Conservation (phyloP, 257 asterid species). For the Coffea canephora region DNA sequence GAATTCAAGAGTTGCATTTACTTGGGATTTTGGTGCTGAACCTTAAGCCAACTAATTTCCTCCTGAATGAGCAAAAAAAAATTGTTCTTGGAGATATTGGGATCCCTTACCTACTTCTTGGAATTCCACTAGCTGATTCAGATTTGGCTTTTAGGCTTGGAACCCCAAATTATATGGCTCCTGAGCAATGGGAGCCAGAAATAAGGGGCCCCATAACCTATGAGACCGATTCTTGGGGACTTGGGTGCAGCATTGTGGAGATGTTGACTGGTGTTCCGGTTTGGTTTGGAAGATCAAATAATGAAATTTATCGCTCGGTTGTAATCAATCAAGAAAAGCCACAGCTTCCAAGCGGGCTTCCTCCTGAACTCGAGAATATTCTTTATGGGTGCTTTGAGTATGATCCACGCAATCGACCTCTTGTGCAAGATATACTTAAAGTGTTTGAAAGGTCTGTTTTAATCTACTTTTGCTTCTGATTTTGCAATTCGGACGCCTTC, state of each 20-base stretch:
- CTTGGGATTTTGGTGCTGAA: slow-evolving; percentile 48
- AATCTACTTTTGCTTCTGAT: not conserved
- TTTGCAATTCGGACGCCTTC: not conserved
- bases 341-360: slow-evolving; percentile 57
- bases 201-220: slow-evolving; percentile 61
- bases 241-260: slow-evolving; percentile 61
- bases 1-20: slow-evolving; percentile 54
- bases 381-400: slow-evolving; percentile 59
- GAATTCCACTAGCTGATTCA: slow-evolving; percentile 37
- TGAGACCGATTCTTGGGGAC: slow-evolving; percentile 78
- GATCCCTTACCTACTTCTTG: slow-evolving; percentile 55
- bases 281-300: slow-evolving; percentile 52
- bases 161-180: slow-evolving; percentile 70
- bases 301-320: slow-evolving; percentile 44
- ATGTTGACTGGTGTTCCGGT: slow-evolving; percentile 59
- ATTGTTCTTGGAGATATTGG: slow-evolving; percentile 64
- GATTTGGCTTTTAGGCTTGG: slow-evolving; percentile 44
- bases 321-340: slow-evolving; percentile 58
- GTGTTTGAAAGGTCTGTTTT: slow-evolving; percentile 50
- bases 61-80: slow-evolving; percentile 44
- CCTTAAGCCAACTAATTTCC: slow-evolving; percentile 66
- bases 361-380: slow-evolving; percentile 46
- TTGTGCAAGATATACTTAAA: slow-evolving; percentile 51
- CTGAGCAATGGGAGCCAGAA: slow-evolving; percentile 73
- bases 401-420: slow-evolving; percentile 62